Conservation (phyloP, 208 protist genomes). For the Blastocrithidia nonstop region DNA sequence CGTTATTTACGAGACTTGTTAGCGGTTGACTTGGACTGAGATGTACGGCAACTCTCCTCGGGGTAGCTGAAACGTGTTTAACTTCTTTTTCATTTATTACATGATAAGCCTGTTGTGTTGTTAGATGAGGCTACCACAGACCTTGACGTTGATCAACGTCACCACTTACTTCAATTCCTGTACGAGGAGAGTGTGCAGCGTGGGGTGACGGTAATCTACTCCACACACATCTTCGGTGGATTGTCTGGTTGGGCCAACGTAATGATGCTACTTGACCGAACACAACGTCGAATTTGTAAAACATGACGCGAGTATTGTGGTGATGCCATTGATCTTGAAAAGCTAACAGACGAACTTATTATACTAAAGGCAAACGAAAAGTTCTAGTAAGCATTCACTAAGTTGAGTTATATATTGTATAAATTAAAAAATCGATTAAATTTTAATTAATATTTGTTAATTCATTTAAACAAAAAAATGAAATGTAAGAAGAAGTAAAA, state of each 20-base stretch:
- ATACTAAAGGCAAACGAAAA: conserved; percentile 23
- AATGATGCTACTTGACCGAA: conserved; percentile 61
- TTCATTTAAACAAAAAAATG: too few species aligned
- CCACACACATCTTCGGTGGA: conserved; percentile 88
- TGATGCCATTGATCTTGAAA: conserved; percentile 8
- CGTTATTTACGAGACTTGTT: conserved; percentile 35
- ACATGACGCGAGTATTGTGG: conserved; percentile 12
- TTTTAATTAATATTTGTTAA: too few species aligned
- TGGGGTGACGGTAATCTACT: conserved; percentile 79
- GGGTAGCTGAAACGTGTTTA: conserved; percentile 83
- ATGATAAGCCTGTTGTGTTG: conserved; percentile 59
- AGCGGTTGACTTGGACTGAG: conserved; percentile 66
- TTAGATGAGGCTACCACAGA: conserved; percentile 87
- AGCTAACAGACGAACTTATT: conserved; percentile 18
- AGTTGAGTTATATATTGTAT: too few species aligned
- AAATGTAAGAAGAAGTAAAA: too few species aligned
- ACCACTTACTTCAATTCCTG: conserved; percentile 70
- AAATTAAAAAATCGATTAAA: too few species aligned
- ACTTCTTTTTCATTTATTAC: conserved; percentile 42
- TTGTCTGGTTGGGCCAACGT: conserved; percentile 67
- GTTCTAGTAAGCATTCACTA: too few species aligned
- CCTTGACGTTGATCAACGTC: conserved; percentile 78
- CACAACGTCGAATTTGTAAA: conserved; percentile 15
- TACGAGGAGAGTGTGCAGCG: conserved; percentile 57
- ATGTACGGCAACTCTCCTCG: conserved; percentile 61